These are phyloP conservation scores for Chaetomium fimeti DNA, from an alignment of 495 filamentous ascomycete species.

Conservation along the genomic window DNA sequence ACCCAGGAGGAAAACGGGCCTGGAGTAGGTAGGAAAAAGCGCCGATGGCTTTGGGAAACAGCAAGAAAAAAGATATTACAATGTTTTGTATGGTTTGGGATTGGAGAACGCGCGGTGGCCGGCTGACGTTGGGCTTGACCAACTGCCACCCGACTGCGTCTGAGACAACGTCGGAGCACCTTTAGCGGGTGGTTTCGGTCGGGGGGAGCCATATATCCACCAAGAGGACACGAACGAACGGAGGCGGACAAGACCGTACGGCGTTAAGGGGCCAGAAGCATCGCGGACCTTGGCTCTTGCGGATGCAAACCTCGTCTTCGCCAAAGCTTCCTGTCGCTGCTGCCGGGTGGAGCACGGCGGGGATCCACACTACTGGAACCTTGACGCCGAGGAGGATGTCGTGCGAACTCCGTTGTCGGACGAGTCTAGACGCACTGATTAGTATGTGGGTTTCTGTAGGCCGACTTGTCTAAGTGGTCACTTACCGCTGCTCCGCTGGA, in stretches of 20 bases:
- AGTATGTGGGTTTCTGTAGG: neutral
- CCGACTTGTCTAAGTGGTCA: neutral
- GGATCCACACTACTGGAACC: constrained; percentile 32
- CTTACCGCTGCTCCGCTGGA: constrained; percentile 72
- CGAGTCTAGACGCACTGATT: constrained; percentile 29
- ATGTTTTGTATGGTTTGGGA: neutral
- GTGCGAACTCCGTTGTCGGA: constrained; percentile 37
- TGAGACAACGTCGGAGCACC: neutral
- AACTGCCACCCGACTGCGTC: neutral
- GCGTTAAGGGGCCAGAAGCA: neutral
- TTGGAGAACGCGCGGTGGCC: neutral
- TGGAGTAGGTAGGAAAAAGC: neutral
- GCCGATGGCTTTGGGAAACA: neutral
- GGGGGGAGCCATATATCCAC: neutral
- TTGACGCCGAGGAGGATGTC: constrained; percentile 26
- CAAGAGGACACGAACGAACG: neutral
- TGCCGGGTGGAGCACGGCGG: neutral
- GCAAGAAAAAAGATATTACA: constrained; percentile 20
- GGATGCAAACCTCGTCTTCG: neutral
- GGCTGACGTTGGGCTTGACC: neutral
- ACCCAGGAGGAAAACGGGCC: neutral
- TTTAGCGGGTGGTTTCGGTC: neutral
- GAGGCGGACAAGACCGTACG: neutral
- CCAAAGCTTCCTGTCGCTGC: neutral
- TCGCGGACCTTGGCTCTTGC: neutral